Percentiles rank a stretch among this genome's conserved stretches.
Conservation (phyloP, 192 early-diverging fungal genomes). For the Obelidium mucronatum region DNA sequence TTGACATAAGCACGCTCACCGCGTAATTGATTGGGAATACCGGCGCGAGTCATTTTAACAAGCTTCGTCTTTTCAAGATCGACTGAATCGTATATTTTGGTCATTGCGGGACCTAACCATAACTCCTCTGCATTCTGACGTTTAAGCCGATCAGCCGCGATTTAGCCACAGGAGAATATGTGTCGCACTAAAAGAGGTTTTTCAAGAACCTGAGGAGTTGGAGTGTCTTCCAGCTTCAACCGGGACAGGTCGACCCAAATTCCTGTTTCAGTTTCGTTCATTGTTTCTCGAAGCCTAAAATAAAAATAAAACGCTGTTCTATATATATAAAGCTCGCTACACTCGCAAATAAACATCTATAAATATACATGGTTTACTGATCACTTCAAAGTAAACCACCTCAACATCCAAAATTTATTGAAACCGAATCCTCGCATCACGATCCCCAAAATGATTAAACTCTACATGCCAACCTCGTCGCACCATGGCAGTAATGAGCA, state of each 20-base stretch:
- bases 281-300: too few species aligned
- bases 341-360: too few species aligned
- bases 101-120: constrained; percentile 10
- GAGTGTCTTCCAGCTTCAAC: too few species aligned
- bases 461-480: constrained; percentile 61
- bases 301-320: too few species aligned
- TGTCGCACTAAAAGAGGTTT: too few species aligned
- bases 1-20: constrained; percentile 26
- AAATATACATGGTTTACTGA: too few species aligned
- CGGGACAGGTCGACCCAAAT: too few species aligned
- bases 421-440: constrained; percentile 27
- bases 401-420: neutral
- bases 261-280: too few species aligned
- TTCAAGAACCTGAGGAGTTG: too few species aligned
- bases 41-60: constrained; percentile 45
- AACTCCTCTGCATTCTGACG: constrained; percentile 11
- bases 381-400: neutral
- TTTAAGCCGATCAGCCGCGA: too few species aligned
- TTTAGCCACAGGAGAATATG: too few species aligned
- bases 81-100: neutral
- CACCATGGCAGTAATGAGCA: constrained; percentile 45
- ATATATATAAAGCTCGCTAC: too few species aligned
- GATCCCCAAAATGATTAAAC: constrained; percentile 46
- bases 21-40: constrained; percentile 49
- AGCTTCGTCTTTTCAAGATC: constrained; percentile 33